phyloP scores from a whole-genome alignment of 2,329 filamentous ascomycete genomes.

The Verticillium nubilum region DNA sequence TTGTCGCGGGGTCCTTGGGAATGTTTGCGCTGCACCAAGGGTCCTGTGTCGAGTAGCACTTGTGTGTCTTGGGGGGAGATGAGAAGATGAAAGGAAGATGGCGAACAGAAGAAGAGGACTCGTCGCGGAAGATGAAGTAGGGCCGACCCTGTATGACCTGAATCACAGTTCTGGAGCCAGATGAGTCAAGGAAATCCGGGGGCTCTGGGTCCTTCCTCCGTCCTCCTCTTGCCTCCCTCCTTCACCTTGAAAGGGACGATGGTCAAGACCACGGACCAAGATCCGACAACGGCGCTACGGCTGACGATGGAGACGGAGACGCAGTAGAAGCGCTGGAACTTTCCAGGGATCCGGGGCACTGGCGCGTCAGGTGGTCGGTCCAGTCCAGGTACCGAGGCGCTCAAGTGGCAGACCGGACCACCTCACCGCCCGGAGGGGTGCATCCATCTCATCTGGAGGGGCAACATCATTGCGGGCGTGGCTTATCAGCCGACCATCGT shows the following conservation, averaged over 20 bases:
- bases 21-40: not conserved
- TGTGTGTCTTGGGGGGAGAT: not conserved
- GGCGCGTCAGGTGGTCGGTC: not conserved
- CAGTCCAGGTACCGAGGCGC: not conserved
- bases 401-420: not conserved
- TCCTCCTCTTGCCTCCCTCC: not conserved
- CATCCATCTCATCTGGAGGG: not conserved
- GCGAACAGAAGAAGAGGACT: not conserved
- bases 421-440: not conserved
- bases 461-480: not conserved
- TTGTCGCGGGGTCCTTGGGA: not conserved
- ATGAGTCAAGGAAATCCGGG: slow-evolving; percentile 15
- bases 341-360: not conserved
- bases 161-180: not conserved
- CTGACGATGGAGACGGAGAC: not conserved
- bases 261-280: not conserved
- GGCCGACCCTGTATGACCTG: not conserved
- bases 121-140: not conserved
- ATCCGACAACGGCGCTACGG: slow-evolving; percentile 3
- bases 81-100: not conserved
- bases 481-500: not conserved
- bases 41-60: not conserved
- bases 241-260: too few species aligned
- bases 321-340: not conserved
- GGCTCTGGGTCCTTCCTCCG: slow-evolving; percentile 2